phyloP scores from a whole-genome alignment of 768 basidiomycete species.

The Lactarius indigo region DNA sequence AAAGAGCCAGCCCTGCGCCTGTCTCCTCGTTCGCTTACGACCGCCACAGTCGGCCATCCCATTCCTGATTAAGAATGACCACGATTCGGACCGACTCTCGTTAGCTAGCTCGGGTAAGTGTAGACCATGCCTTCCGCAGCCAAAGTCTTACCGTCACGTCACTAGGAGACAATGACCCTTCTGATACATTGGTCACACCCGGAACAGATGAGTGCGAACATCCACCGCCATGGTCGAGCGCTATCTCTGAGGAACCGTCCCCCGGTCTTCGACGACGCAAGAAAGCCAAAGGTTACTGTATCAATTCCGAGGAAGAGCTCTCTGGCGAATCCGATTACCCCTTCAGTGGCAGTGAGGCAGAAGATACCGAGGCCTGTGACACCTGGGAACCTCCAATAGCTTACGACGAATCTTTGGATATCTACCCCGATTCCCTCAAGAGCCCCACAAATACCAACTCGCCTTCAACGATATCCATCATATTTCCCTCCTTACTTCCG shows the following conservation, averaged over 20 bases:
- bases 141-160: neutral
- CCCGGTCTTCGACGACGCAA: constrained; percentile 22
- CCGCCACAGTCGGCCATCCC: constrained; percentile 9
- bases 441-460: neutral
- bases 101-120: constrained; percentile 15
- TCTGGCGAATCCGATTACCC: constrained; percentile 41
- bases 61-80: neutral
- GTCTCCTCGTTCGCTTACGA: constrained; percentile 19
- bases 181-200: constrained; percentile 23
- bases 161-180: constrained; percentile 8
- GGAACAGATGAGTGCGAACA: constrained; percentile 7
- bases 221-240: constrained; percentile 12
- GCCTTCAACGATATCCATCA: constrained; percentile 10
- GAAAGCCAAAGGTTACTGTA: constrained; percentile 9
- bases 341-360: constrained; percentile 29
- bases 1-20: constrained; percentile 19
- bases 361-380: constrained; percentile 23
- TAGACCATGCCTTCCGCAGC: neutral
- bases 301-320: constrained; percentile 20
- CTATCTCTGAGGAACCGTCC: constrained; percentile 7
- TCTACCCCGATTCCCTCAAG: constrained; percentile 21
- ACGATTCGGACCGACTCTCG: constrained; percentile 10
- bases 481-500: constrained; percentile 22
- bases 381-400: constrained; percentile 8
- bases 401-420: constrained; percentile 9